Percentiles rank a stretch among this genome's conserved stretches.
These are phyloP conservation scores for Metarhizium humberi DNA, from an alignment of 2,329 filamentous ascomycete genomes.

Conservation along the genomic window DNA sequence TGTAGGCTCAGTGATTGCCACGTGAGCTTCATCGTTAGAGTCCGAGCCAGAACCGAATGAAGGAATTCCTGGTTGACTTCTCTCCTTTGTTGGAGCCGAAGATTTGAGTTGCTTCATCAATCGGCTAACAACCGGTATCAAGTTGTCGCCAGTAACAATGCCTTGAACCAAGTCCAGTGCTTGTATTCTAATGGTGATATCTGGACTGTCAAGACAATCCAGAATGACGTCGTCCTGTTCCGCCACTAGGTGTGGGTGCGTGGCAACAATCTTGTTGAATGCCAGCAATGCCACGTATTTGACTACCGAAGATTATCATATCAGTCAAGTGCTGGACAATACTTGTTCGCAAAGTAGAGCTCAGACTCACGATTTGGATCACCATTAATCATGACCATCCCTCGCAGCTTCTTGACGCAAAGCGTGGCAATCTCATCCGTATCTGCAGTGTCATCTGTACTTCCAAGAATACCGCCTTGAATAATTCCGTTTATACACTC, in stretches of 20 bases:
- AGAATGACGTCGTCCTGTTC: slow-evolving; percentile 94
- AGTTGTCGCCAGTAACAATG: slow-evolving; percentile 84
- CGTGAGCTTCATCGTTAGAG: slow-evolving; percentile 42
- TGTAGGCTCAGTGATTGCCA: slow-evolving; percentile 25
- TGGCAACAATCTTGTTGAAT: slow-evolving; percentile 87
- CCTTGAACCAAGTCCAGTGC: slow-evolving; percentile 85
- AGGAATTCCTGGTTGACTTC: slow-evolving; percentile 30
- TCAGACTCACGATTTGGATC: slow-evolving; percentile 74
- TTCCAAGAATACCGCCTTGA: slow-evolving; percentile 85
- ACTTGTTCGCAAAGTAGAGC: background rate
- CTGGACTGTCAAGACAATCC: slow-evolving; percentile 88
- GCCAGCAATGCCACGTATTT: slow-evolving; percentile 95
- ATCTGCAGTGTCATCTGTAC: slow-evolving; percentile 67
- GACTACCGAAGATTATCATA: slow-evolving; percentile 41
- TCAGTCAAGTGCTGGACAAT: background rate
- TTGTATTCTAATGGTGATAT: slow-evolving; percentile 91
- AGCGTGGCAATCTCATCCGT: slow-evolving; percentile 86
- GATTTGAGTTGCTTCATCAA: slow-evolving; percentile 79
- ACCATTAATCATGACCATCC: slow-evolving; percentile 88
- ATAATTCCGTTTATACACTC: slow-evolving; percentile 99
- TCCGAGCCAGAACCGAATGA: slow-evolving; percentile 34
- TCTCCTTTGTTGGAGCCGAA: slow-evolving; percentile 42
- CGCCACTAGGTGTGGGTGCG: slow-evolving; percentile 80
- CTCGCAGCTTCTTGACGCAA: slow-evolving; percentile 85
- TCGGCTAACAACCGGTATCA: slow-evolving; percentile 75